Evolutionary conservation across 176 grass and related monocot genomes (phyloP).

Genomic region (Elaeis guineensis): DNA sequence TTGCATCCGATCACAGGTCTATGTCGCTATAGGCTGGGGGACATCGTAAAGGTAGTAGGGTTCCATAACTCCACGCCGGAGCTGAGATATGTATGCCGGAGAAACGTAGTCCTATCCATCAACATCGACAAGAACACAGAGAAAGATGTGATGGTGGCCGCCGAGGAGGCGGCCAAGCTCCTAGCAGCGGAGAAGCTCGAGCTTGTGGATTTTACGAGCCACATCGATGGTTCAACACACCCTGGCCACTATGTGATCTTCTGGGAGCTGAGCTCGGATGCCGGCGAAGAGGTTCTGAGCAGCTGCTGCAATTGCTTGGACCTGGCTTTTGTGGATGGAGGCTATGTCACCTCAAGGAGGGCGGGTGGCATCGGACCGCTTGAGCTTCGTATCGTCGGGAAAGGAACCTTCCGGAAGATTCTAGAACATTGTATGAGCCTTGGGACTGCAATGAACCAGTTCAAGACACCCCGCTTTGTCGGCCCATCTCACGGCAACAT

Average conservation of each 20-base stretch:
- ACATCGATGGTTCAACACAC: constrained; percentile 47
- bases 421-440: constrained; percentile 62
- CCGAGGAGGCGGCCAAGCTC: constrained; percentile 64
- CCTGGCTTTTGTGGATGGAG: constrained; percentile 65
- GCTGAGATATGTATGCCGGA: constrained; percentile 75
- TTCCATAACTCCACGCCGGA: constrained; percentile 88
- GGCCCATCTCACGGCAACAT: constrained; percentile 44
- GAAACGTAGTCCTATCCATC: constrained; percentile 89
- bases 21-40: constrained; percentile 84
- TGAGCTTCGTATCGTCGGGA: constrained; percentile 66
- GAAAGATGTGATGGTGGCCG: constrained; percentile 84
- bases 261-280: constrained; percentile 69
- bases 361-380: constrained; percentile 64
- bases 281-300: constrained; percentile 40
- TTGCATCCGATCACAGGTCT: constrained; percentile 31
- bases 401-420: constrained; percentile 80
- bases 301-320: constrained; percentile 77
- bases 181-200: constrained; percentile 87
- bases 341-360: constrained; percentile 76
- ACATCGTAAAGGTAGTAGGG: constrained; percentile 48
- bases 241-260: constrained; percentile 78
- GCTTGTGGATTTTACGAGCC: constrained; percentile 85
- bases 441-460: constrained; percentile 67
- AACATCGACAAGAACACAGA: constrained; percentile 99
- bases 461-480: constrained; percentile 84